Percentiles rank a stretch among this genome's conserved stretches.
Conservation (phyloP, 2,329 filamentous ascomycete species). For the Pseudopithomyces maydicus region DNA sequence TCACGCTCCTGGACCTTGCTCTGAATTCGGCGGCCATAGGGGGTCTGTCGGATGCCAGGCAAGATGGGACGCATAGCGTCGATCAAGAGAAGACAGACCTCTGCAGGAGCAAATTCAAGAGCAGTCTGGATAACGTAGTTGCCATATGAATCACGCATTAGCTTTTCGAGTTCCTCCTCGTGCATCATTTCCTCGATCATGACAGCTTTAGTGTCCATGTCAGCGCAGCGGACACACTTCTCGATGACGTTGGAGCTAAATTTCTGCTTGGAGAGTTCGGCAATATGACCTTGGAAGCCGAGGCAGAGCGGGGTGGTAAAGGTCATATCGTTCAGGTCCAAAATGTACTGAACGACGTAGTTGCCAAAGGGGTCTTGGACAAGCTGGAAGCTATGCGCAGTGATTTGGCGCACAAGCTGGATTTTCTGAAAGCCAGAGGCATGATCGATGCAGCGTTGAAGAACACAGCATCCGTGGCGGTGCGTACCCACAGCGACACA, state of each 20-base stretch:
- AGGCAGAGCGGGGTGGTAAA: constrained; percentile 90
- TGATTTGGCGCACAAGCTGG: constrained; percentile 85
- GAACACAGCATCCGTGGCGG: constrained; percentile 95
- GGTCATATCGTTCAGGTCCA: constrained; percentile 84
- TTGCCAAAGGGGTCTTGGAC: constrained; percentile 98
- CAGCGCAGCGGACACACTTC: constrained; percentile 83
- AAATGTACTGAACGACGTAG: constrained; percentile 97
- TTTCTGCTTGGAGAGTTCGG: constrained; percentile 86
- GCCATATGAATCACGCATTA: constrained; percentile 89
- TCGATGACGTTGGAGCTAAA: constrained; percentile 99
- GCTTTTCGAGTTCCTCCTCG: constrained; percentile 79
- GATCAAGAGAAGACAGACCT: constrained; percentile 63
- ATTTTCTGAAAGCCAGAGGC: constrained; percentile 88
- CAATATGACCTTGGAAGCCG: constrained; percentile 75
- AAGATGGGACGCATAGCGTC: constrained; percentile 86
- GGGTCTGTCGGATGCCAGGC: constrained; percentile 83
- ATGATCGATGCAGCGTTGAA: constrained; percentile 98
- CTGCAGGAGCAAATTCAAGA: constrained; percentile 44
- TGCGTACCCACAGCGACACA: constrained; percentile 94
- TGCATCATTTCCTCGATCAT: constrained; percentile 83
- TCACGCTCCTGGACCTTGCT: constrained; percentile 76
- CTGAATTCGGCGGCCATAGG: constrained; percentile 91
- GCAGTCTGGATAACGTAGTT: constrained; percentile 99
- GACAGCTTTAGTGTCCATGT: constrained; percentile 73
- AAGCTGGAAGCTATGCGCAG: constrained; percentile 81